Evolutionary conservation across 73 alveolate species (phyloP), one percentile per base, ranked within the genome.

Genomic region (Paramecium tetraurelia): DNA sequence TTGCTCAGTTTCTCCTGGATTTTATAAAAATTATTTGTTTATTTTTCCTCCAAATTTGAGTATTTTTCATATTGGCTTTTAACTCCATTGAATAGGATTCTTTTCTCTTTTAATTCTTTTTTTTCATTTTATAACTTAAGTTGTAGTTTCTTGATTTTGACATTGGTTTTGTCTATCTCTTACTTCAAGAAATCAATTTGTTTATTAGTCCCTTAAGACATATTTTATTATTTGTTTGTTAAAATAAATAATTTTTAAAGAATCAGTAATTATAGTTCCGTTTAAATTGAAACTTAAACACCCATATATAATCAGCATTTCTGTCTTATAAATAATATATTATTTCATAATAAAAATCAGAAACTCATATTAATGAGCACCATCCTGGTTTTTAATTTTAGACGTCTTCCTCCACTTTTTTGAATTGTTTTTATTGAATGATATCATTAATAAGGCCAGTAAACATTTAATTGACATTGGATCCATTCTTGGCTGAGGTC

Each of bases 401-500:
- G 6, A 24, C 8, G 14, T 63, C 84, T 63, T 63, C 41, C 4
- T 63, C 46, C 5, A 63, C 50, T 14, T 63, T 63, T 27, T 63
- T 27, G 27, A 63, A 63, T 27, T 63, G 31, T 63, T 63, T 63
- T 63, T 63, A 27, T 31, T 31, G 84, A 27, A 63, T 33, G 3
- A 63, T 63, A 31, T 63, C 84, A 63, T 21, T 63, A 31, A 63
- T 31, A 63, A 63, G 84, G 8, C 84, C 84, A 63, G 46, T 63
- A 63, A 92, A 92, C 71, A 83, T 58, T 53, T 94, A 95, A 68
- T 92, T 92, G 48, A 93, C 93, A 46, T 89, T 89, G 46, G 38
- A 59, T 36, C 90, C 90, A 21, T 36, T 86, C 75, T 94, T 95
- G 4, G 98, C 98, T 11, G 97, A 94, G 12, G 98, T 95, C 93